These are phyloP conservation scores for Penicillium sp. DNA, from an alignment of 2,329 filamentous ascomycete genomes.

Conservation along the genomic window DNA sequence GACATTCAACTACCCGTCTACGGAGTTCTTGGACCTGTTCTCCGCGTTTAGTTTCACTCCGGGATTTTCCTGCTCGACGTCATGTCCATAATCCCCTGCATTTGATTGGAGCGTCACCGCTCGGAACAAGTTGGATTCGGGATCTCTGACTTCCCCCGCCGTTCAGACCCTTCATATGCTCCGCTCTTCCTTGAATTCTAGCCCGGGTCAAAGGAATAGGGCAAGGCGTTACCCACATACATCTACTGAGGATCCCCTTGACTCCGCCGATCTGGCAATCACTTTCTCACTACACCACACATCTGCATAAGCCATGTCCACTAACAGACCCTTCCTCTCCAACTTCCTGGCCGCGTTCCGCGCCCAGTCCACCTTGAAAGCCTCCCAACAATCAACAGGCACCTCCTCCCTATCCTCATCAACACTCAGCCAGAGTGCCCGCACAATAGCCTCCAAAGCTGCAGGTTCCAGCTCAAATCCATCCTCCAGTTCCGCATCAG, in stretches of 20 bases:
- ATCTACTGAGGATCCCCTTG: background rate
- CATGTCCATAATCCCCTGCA: conserved; percentile 18
- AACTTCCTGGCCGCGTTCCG: conserved; percentile 68
- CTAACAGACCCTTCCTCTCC: conserved; percentile 65
- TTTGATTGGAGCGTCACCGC: conserved; percentile 17
- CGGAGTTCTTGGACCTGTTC: background rate
- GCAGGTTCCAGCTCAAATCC: conserved; percentile 11
- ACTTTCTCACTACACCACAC: background rate
- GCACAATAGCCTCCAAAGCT: conserved; percentile 51
- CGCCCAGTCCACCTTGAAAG: conserved; percentile 62
- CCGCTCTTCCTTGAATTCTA: background rate
- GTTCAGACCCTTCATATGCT: conserved; percentile 1
- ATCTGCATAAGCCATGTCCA: conserved; percentile 52
- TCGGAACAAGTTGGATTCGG: conserved; percentile 12
- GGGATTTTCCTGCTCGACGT: conserved; percentile 21
- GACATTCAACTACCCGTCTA: too few species aligned
- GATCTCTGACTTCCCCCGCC: conserved; percentile 7
- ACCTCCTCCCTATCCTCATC: conserved; percentile 41
- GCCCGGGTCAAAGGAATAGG: background rate
- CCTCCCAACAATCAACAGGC: conserved; percentile 44
- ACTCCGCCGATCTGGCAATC: background rate
- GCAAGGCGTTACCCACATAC: background rate
- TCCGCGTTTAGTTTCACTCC: conserved; percentile 1
- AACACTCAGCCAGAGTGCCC: conserved; percentile 43
- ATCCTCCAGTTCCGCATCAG: conserved; percentile 23